Percentiles rank a stretch among this genome's conserved stretches.
phyloP scores from a whole-genome alignment of 192 early-diverging fungal species.

The Coemansia sp. region DNA sequence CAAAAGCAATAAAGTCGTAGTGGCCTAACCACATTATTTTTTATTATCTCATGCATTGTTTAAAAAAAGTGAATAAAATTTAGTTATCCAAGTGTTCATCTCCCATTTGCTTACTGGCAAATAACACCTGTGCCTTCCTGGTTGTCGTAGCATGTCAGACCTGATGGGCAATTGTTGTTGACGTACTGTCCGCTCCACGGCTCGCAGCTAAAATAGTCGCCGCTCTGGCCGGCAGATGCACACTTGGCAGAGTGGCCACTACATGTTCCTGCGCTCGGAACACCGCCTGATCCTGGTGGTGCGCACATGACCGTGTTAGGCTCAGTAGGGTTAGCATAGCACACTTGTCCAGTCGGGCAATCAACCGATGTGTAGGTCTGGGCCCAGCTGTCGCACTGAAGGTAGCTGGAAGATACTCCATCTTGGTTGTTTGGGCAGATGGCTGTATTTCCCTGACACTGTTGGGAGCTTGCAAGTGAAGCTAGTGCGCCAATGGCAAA shows the following conservation, averaged over 20 bases:
- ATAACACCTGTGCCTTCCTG: slow-evolving; percentile 20
- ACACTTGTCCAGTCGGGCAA: slow-evolving; percentile 40
- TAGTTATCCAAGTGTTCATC: not conserved
- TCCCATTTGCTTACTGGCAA: slow-evolving; percentile 12
- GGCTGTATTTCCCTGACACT: slow-evolving; percentile 39
- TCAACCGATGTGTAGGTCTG: slow-evolving; percentile 28
- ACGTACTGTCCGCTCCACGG: slow-evolving; percentile 38
- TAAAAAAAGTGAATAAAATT: not conserved
- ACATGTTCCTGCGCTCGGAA: slow-evolving; percentile 33
- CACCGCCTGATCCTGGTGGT: slow-evolving; percentile 40
- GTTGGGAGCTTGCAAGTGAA: slow-evolving; percentile 12
- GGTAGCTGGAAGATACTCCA: slow-evolving; percentile 38
- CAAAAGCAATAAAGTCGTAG: slow-evolving; percentile 1
- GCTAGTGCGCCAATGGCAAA: slow-evolving; percentile 15
- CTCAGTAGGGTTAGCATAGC: slow-evolving; percentile 43
- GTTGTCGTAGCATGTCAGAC: slow-evolving; percentile 41
- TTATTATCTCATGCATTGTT: not conserved
- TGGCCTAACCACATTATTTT: not conserved
- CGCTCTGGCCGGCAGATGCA: slow-evolving; percentile 19
- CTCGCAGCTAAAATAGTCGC: slow-evolving; percentile 43
- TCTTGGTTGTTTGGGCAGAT: slow-evolving; percentile 42
- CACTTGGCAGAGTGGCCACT: slow-evolving; percentile 36
- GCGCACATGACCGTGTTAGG: slow-evolving; percentile 39
- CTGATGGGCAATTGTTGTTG: slow-evolving; percentile 20
- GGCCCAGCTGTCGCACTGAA: slow-evolving; percentile 44